A percentile compares a stretch with the other conserved stretches of the same genome.
Evolutionary conservation across 768 basidiomycete species (phyloP).

Genomic region (Mycena vulgaris): DNA sequence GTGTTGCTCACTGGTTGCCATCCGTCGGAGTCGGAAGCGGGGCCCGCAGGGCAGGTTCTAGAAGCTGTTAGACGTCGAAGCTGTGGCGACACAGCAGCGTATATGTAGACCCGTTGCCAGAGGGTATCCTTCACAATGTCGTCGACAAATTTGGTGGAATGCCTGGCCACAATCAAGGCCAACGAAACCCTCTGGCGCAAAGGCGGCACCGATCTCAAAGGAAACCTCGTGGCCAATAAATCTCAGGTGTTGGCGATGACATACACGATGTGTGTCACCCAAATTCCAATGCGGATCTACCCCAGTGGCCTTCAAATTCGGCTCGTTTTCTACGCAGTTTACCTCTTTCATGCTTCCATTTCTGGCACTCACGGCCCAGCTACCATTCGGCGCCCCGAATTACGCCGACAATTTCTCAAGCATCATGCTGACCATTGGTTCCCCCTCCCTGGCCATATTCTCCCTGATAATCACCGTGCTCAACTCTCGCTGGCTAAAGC

Average conservation of each 20-base stretch:
- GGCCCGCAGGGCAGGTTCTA: too few species aligned
- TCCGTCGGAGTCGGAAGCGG: too few species aligned
- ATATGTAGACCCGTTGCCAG: too few species aligned
- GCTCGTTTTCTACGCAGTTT: background rate
- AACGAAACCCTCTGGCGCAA: slow-evolving; percentile 7
- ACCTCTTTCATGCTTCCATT: slow-evolving; percentile 19
- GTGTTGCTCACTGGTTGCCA: too few species aligned
- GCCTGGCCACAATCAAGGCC: background rate
- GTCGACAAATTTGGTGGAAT: background rate
- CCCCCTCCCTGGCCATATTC: slow-evolving; percentile 21
- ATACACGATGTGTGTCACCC: background rate
- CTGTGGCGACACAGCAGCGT: too few species aligned
- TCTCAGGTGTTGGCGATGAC: background rate
- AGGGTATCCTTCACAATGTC: slow-evolving; percentile 6
- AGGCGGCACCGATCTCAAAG: background rate
- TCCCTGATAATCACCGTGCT: slow-evolving; percentile 21
- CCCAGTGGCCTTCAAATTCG: background rate
- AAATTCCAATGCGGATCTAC: background rate
- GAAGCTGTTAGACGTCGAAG: too few species aligned
- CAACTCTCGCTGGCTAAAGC: slow-evolving; percentile 12
- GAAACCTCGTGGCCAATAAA: background rate
- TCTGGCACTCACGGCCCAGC: slow-evolving; percentile 19
- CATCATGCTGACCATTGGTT: slow-evolving; percentile 3
- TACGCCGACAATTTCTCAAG: background rate
- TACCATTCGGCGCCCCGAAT: slow-evolving; percentile 17